Base-by-base conservation (phyloP, 2,329 filamentous ascomycete genomes). In the Macrophomina tecta region DNA sequence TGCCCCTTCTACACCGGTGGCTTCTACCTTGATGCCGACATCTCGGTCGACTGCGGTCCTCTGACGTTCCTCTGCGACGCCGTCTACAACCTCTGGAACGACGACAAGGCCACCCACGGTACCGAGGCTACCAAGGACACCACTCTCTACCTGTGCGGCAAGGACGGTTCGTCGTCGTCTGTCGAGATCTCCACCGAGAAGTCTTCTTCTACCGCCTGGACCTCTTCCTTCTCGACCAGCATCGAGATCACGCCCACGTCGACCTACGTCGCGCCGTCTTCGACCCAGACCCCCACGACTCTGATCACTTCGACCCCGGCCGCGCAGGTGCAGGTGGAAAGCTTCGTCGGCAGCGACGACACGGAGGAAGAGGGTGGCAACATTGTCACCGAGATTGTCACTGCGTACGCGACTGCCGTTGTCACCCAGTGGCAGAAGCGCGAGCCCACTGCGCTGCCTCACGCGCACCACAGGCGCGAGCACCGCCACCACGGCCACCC, bases 1-100 rank as follows among this genome's bases (percentile, higher is more conserved):
- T 63, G 56, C 67, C 67, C 65, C 66, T 66, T 45, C 60, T 73
- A 72, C 14, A 5, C 11, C 28, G 66, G 45, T 23, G 66, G 66
- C 34, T 64, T 67, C 52, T 23, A 51, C 5, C 68, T 65, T 16
- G 72, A 60, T 23, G 71, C 73, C 30, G 65, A 68, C 11, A 69
- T 68, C 16, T 66, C 67, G 66, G 74, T 74, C 71, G 72, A 72
- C 49, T 74, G 72, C 70, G 78, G 77, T 69, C 77, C 77, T 2
- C 67, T 74, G 68, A 78, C 77, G 60, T 75, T 74, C 71, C 72
- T 69, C 28, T 79, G 77, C 71, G 46, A 70, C 52, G 48, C 66
- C n/a, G 58, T 70, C 14, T 69, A 71, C 63, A 73, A 70, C 71
- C 68, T 76, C 58, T 69, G 72, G 52, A 75, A 77, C 68, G 78